Percentiles rank a stretch among this genome's conserved stretches.
Evolutionary conservation across 164 flowering plant genomes (phyloP).

Genomic region (Sedum album): DNA sequence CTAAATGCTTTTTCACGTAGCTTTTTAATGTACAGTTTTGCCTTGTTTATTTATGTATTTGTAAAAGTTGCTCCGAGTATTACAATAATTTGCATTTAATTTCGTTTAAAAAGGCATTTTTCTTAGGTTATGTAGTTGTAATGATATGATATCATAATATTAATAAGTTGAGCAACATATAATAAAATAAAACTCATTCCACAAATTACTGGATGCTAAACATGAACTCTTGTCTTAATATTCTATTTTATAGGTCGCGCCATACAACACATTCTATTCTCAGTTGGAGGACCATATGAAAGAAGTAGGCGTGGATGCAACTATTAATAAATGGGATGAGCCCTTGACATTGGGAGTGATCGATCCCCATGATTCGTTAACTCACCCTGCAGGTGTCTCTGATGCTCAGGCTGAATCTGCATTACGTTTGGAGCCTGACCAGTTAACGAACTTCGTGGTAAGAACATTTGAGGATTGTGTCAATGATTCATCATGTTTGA

Average conservation of each 20-base stretch:
- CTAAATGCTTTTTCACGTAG: too few species aligned
- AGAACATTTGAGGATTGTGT: not conserved
- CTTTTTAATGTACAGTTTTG: too few species aligned
- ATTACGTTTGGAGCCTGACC: constrained; percentile 69
- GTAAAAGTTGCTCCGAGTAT: too few species aligned
- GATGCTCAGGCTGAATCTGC: constrained; percentile 93
- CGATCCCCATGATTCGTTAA: constrained; percentile 95
- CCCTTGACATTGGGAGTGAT: constrained; percentile 75
- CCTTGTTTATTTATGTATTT: too few species aligned
- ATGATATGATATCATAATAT: too few species aligned
- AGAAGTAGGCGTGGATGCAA: constrained; percentile 71
- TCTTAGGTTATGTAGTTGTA: too few species aligned
- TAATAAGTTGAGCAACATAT: not conserved
- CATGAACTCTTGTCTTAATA: not conserved
- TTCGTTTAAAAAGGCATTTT: too few species aligned
- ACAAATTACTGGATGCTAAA: not conserved
- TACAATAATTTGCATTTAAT: too few species aligned
- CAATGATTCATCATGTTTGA: not conserved
- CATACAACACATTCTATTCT: constrained; percentile 87
- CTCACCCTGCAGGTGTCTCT: constrained; percentile 93
- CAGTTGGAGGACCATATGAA: constrained; percentile 81
- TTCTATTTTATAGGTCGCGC: constrained; percentile 60
- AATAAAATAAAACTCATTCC: not conserved
- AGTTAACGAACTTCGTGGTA: constrained; percentile 85
- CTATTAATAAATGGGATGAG: constrained; percentile 77